These are phyloP conservation scores for Fulvia fulva DNA, from an alignment of 2,329 filamentous ascomycete species.

Conservation along the genomic window DNA sequence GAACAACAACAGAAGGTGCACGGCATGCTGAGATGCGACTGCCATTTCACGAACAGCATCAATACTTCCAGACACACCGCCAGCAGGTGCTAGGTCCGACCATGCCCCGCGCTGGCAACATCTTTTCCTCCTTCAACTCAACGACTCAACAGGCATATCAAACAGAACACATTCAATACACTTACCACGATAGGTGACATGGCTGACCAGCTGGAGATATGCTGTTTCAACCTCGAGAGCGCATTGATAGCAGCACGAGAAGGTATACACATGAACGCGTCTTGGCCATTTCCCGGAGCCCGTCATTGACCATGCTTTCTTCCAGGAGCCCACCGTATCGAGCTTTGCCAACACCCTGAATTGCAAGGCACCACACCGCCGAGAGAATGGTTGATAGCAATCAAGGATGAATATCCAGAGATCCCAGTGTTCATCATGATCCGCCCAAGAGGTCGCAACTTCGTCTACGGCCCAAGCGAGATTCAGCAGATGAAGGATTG, in stretches of 20 bases:
- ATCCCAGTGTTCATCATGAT: constrained; percentile 53
- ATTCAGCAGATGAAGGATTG: constrained; percentile 45
- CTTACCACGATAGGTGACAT: no score
- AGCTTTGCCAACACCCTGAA: constrained; percentile 44
- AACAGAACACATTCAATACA: no score
- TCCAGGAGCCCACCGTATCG: constrained; percentile 49
- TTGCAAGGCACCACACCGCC: constrained; percentile 44
- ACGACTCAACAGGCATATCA: no score
- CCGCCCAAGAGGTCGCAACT: constrained; percentile 46
- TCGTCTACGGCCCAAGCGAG: constrained; percentile 41
- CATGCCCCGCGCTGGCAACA: no score
- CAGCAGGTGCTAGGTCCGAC: no score
- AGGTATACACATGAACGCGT: not conserved
- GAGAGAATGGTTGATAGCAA: constrained; percentile 24
- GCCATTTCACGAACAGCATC: no score
- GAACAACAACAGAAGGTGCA: no score
- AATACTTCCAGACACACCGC: no score
- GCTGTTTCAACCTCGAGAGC: constrained; percentile 45
- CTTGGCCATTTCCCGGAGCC: not conserved
- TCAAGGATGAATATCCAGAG: constrained; percentile 30
- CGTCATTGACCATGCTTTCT: constrained; percentile 43
- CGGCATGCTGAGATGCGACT: no score
- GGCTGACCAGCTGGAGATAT: constrained; percentile 43
- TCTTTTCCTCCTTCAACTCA: no score
- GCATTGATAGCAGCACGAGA: constrained; percentile 37